phyloP scores from a whole-genome alignment of 345 rosid genomes.

The Citrus reticulata region DNA sequence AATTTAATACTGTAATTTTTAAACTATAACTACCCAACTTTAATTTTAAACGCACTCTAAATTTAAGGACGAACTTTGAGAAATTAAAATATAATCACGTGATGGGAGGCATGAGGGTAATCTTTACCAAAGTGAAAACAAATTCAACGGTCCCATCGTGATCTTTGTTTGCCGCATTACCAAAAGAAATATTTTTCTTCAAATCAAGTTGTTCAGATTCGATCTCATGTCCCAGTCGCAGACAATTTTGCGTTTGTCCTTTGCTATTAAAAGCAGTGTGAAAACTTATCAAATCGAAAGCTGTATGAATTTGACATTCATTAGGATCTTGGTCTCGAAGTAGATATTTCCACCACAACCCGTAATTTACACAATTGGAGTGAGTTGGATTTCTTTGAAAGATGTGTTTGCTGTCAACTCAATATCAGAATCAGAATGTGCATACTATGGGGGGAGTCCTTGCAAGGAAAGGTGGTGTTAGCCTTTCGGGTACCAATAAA shows the following conservation, averaged over 20 bases:
- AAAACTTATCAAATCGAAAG: not conserved
- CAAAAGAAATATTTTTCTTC: not conserved
- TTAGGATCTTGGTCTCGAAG: no score
- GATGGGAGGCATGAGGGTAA: no score
- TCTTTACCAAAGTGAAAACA: not conserved
- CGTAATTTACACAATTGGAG: no score
- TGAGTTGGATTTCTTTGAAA: no score
- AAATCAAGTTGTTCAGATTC: not conserved
- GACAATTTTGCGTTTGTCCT: not conserved
- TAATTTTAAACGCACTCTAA: rapidly evolving
- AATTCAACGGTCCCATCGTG: not conserved
- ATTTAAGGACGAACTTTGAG: no score
- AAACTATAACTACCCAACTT: rapidly evolving
- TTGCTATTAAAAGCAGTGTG: not conserved
- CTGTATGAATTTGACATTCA: no score
- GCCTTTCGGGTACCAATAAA: not conserved
- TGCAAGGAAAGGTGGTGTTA: not conserved
- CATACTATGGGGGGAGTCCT: no score
- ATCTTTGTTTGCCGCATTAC: not conserved
- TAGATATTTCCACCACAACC: no score
- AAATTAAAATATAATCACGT: no score
- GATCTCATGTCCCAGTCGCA: not conserved
- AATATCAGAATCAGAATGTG: no score
- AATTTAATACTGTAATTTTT: no score
- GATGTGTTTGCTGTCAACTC: no score